phyloP scores from a whole-genome alignment of 208 protist genomes.

The Leishmania arabica region DNA sequence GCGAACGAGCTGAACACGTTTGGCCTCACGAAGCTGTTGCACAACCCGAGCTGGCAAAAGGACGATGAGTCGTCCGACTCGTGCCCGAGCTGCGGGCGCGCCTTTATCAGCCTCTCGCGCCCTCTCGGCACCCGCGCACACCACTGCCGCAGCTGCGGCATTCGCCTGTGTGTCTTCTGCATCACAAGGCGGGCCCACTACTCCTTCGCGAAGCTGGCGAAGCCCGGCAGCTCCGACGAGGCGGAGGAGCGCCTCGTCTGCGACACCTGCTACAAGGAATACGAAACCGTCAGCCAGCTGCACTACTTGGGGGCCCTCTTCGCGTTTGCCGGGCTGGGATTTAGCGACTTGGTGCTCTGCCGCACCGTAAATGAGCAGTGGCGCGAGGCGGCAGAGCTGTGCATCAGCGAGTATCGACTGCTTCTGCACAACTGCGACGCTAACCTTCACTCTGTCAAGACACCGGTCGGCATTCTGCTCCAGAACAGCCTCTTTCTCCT shows the following conservation, averaged over 20 bases:
- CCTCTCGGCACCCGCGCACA: slow-evolving; percentile 42
- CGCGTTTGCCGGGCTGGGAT: slow-evolving; percentile 51
- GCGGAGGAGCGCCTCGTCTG: slow-evolving; percentile 59
- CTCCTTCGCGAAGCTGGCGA: slow-evolving; percentile 72
- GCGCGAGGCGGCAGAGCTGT: slow-evolving; percentile 72
- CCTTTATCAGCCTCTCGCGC: slow-evolving; percentile 38
- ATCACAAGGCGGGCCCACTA: slow-evolving; percentile 53
- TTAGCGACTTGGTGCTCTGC: slow-evolving; percentile 64
- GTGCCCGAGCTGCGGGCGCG: slow-evolving; percentile 45
- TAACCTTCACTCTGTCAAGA: slow-evolving; percentile 42
- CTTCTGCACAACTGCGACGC: slow-evolving; percentile 59
- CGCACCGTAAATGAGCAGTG: slow-evolving; percentile 68
- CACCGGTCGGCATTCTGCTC: slow-evolving; percentile 49
- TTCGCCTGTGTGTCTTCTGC: slow-evolving; percentile 60
- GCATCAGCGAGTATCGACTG: slow-evolving; percentile 72
- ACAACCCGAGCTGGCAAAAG: slow-evolving; percentile 59
- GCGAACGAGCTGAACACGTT: slow-evolving; percentile 51
- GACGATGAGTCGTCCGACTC: slow-evolving; percentile 45
- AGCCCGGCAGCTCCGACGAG: slow-evolving; percentile 56
- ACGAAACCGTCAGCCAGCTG: slow-evolving; percentile 47
- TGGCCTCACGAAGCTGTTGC: slow-evolving; percentile 41
- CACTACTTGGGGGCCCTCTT: slow-evolving; percentile 70
- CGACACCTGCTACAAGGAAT: slow-evolving; percentile 55
- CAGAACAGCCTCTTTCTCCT: slow-evolving; percentile 62
- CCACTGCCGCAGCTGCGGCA: slow-evolving; percentile 76